Base-by-base conservation (phyloP, 192 early-diverging fungal species). In the Coemansia sp. region DNA sequence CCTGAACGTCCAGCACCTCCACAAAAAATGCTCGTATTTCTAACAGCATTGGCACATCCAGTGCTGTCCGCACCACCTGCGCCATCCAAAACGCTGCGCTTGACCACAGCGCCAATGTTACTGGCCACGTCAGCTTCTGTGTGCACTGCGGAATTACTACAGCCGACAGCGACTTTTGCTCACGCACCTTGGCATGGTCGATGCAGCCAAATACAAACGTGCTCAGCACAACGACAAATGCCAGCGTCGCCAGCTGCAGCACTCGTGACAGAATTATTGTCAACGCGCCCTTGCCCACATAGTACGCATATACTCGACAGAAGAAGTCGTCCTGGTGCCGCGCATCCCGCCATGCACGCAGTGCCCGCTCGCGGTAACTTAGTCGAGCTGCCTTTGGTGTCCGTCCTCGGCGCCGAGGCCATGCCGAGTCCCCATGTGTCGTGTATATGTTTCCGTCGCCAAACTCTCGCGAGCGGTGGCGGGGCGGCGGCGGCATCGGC, bases 151-250 rank as follows among this genome's bases (percentile, higher is more conserved):
- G 87, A 21, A 89, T 69, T 23, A 98, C 80, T 0, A 97, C 90
- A 16, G 93, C 88, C 0, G 83, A 76, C 47, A 99, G 78, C 45
- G 75, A 81, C 61, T 89, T 85, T 39, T 87, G 85, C 48, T 82
- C 71, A 11, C 86, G 83, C n/a, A 97, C 82, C 49, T 85, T 82
- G 11, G 90, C 84, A 70, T 96, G 92, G 75, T 98, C 90, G 29
- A 99, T 85, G 80, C 98, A 98, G 17, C 89, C 87, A 61, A 92
- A 76, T 16, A 97, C 80, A 79, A 98, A 99, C 0, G 89, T 92
- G 22, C 93, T 88, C 68, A 99, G 94, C 51, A 68, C 71, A 21
- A 98, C 87, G 21, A 96, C 90, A 80, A 98, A 97, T 6, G 86
- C 91, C 50, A 94, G 82, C 14, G 88, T 92, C 87, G 94, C 62